Percentiles rank a stretch among this genome's conserved stretches.
These are phyloP conservation scores for Suillus bovinus DNA, from an alignment of 768 basidiomycete species.

Conservation along the genomic window DNA sequence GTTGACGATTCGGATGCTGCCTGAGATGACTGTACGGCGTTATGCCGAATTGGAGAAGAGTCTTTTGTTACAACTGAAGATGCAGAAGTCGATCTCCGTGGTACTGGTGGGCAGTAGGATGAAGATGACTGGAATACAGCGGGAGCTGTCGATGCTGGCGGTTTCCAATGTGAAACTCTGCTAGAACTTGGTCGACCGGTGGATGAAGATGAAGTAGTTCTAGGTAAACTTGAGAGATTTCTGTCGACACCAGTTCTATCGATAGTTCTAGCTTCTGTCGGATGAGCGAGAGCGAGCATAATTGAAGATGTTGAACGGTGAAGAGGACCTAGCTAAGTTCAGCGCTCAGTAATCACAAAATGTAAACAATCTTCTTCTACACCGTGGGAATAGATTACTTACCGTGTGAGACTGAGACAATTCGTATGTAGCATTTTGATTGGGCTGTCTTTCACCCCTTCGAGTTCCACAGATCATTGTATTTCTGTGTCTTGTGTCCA, in stretches of 20 bases:
- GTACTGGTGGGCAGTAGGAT: constrained; percentile 18
- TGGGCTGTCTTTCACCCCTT: background rate
- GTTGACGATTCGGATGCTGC: constrained; percentile 14
- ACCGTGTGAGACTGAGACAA: constrained; percentile 2
- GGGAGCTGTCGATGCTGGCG: constrained; percentile 27
- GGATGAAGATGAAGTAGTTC: constrained; percentile 23
- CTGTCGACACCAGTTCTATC: constrained; percentile 26
- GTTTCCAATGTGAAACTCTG: constrained; percentile 30
- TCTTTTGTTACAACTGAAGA: constrained; percentile 32
- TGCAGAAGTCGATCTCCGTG: constrained; percentile 19
- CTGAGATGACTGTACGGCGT: constrained; percentile 17
- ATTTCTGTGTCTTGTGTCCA: background rate
- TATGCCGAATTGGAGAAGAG: constrained; percentile 16
- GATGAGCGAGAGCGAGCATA: constrained; percentile 56
- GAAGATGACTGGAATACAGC: constrained; percentile 25
- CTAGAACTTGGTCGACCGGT: constrained; percentile 16
- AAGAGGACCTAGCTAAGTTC: constrained; percentile 9
- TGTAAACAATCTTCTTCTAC: constrained; percentile 2
- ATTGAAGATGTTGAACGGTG: constrained; percentile 18
- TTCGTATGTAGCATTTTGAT: background rate
- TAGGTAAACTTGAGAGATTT: constrained; percentile 19
- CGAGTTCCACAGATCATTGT: background rate
- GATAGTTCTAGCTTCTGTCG: constrained; percentile 30
- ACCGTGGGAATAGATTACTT: constrained; percentile 7
- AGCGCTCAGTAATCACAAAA: constrained; percentile 18